Conservation (phyloP, 768 basidiomycete species). For the Amylocystis lapponica region DNA sequence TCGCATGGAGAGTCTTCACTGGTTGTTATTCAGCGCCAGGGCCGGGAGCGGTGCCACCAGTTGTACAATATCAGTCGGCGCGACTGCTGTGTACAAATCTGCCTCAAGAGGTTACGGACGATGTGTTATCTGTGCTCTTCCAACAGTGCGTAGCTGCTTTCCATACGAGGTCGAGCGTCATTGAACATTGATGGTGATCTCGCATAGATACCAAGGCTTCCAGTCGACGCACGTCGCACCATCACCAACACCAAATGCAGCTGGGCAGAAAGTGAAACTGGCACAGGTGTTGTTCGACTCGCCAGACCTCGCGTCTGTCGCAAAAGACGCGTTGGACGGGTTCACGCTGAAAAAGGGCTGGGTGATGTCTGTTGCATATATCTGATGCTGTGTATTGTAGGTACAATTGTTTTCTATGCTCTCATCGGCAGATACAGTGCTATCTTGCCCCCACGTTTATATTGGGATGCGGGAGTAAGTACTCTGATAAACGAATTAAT, state of each 20-base stretch:
- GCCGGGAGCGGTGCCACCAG: constrained; percentile 37
- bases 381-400: constrained; percentile 26
- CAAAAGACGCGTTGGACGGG: constrained; percentile 78
- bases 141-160: constrained; percentile 65
- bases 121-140: constrained; percentile 82
- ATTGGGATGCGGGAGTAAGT: too few species aligned
- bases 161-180: background rate
- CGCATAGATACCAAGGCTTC: constrained; percentile 76
- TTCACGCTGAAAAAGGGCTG: constrained; percentile 85
- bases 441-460: background rate
- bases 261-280: constrained; percentile 66
- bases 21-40: constrained; percentile 3
- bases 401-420: constrained; percentile 10
- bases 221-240: constrained; percentile 61
- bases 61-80: constrained; percentile 49
- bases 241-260: constrained; percentile 62
- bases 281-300: constrained; percentile 78
- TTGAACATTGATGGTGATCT: background rate
- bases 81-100: constrained; percentile 78
- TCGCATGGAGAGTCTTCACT: too few species aligned
- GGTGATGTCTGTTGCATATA: constrained; percentile 76
- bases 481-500: too few species aligned
- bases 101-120: constrained; percentile 85
- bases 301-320: constrained; percentile 64
- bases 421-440: constrained; percentile 1